Conservation (phyloP, 257 asterid genomes). For the Penstemon newberryi region DNA sequence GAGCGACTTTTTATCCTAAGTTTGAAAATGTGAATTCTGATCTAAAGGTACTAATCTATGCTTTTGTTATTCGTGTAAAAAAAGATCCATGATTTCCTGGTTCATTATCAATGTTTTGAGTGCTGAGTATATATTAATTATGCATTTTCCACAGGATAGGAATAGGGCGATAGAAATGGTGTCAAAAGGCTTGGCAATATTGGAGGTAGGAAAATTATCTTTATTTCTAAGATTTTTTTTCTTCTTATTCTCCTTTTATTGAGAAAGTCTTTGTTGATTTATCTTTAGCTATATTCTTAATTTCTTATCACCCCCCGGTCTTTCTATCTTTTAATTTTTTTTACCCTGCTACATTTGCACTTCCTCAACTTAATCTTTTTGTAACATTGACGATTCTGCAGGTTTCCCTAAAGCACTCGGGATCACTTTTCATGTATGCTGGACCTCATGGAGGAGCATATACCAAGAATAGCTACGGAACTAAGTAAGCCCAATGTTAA, state of each 20-base stretch:
- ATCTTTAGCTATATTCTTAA: neutral
- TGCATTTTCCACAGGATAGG: constrained; percentile 56
- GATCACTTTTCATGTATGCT: constrained; percentile 99
- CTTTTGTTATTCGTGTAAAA: constrained; percentile 16
- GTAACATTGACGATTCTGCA: constrained; percentile 34
- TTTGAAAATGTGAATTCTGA: constrained; percentile 98
- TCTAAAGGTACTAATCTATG: constrained; percentile 60
- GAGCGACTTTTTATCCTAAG: constrained; percentile 97
- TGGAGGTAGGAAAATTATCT: constrained; percentile 64
- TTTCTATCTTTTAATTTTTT: neutral
- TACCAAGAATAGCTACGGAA: constrained; percentile 95
- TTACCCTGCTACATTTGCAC: neutral
- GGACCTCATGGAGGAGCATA: constrained; percentile 97
- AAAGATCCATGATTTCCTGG: neutral
- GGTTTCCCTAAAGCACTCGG: constrained; percentile 98
- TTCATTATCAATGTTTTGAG: constrained; percentile 7
- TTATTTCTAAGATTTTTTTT: neutral
- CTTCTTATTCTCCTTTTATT: constrained; percentile 18
- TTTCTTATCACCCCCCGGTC: neutral
- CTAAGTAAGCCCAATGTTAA: constrained; percentile 50
- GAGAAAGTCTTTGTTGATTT: neutral
- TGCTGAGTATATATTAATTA: constrained; percentile 18
- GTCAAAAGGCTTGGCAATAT: constrained; percentile 74
- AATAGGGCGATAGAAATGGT: constrained; percentile 91
- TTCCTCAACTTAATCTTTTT: neutral